These are phyloP conservation scores for Apiotrichum domesticum DNA, from an alignment of 1,284 basidiomycete species.

Conservation along the genomic window DNA sequence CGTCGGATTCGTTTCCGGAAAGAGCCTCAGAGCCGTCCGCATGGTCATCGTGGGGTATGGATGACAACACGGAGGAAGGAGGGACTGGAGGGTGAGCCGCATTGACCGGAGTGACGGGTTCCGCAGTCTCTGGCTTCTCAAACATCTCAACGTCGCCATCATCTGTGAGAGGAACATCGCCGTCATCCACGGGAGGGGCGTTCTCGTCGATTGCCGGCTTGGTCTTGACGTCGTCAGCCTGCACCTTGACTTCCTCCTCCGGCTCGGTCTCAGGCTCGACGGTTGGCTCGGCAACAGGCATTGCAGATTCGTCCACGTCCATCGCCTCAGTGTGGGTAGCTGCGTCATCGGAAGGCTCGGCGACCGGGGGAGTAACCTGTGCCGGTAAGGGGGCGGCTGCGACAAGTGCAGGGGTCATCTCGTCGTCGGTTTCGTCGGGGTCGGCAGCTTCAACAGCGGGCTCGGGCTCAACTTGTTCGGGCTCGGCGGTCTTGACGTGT, in stretches of 20 bases:
- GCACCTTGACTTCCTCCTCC: not conserved
- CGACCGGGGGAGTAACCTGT: too few species aligned
- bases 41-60: slow-evolving; percentile 7
- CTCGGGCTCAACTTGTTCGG: slow-evolving; percentile 1
- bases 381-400: not conserved
- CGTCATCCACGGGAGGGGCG: not conserved
- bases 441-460: not conserved
- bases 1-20: slow-evolving; percentile 29
- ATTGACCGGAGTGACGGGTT: not conserved
- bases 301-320: slow-evolving; percentile 1
- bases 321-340: not conserved
- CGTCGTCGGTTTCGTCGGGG: slow-evolving; percentile 8
- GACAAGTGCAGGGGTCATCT: not conserved
- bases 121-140: not conserved
- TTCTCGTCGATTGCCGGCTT: not conserved
- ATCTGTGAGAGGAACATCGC: not conserved
- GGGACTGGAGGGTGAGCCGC: not conserved
- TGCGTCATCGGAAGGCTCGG: too few species aligned
- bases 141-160: slow-evolving; percentile 1
- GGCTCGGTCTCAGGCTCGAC: not conserved
- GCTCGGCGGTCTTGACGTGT: not conserved
- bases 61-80: slow-evolving; percentile 12
- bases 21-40: slow-evolving; percentile 12
- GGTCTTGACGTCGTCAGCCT: not conserved
- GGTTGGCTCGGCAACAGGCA: not conserved